Percentiles rank a stretch among this genome's conserved stretches.
These are phyloP conservation scores for Corymbia citriodora DNA, from an alignment of 441 rosid species.

Conservation along the genomic window DNA sequence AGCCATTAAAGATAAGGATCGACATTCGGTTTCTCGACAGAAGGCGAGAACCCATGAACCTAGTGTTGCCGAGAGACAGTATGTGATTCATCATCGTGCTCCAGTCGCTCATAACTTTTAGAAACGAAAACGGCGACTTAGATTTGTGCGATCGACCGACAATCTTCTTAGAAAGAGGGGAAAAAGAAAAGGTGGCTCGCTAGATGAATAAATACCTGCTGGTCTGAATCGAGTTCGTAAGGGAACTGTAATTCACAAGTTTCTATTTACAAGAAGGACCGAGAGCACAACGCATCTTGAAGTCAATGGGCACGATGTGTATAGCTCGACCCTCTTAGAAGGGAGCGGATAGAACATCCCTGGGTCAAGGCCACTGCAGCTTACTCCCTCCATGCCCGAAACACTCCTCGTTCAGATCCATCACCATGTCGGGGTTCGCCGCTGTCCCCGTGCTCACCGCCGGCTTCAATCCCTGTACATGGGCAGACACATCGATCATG, in stretches of 20 bases:
- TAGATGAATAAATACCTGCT: neutral
- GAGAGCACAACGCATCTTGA: neutral
- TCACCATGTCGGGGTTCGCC: neutral
- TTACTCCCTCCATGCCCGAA: neutral
- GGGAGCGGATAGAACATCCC: neutral
- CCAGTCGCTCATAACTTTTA: neutral
- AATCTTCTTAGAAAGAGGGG: neutral
- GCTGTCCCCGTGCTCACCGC: neutral
- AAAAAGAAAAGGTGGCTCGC: neutral
- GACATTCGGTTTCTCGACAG: no score
- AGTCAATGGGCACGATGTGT: neutral
- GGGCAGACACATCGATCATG: no score
- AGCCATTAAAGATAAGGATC: neutral
- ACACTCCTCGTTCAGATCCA: neutral
- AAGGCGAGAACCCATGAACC: neutral
- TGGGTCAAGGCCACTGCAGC: neutral
- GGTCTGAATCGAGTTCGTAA: neutral
- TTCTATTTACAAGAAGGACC: neutral
- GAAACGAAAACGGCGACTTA: fast-evolving
- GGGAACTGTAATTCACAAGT: neutral
- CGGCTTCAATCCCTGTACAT: conserved; percentile 31
- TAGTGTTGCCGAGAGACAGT: neutral
- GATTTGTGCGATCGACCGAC: fast-evolving
- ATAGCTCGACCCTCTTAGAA: neutral
- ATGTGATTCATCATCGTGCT: fast-evolving